A percentile compares a stretch with the other conserved stretches of the same genome.
Evolutionary conservation across 495 filamentous ascomycete genomes (phyloP).

Genomic region (Lasiosphaeria hispida): DNA sequence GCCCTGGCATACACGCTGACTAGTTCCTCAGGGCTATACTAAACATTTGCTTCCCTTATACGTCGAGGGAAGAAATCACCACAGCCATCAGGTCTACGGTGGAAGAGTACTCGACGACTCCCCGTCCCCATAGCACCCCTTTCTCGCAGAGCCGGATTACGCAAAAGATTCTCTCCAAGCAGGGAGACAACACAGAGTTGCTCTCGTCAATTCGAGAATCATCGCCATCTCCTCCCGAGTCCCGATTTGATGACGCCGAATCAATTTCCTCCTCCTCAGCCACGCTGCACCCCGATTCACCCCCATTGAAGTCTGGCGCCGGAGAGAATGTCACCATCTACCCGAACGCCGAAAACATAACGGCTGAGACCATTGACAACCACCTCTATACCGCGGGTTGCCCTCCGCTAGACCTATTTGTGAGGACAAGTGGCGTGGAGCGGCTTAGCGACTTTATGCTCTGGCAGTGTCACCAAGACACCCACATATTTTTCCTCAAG

Average conservation of each 20-base stretch:
- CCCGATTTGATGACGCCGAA: constrained; percentile 44
- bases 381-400: constrained; percentile 81
- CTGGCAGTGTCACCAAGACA: constrained; percentile 93
- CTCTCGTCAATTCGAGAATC: constrained; percentile 45
- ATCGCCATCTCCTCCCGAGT: constrained; percentile 34
- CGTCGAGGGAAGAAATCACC: constrained; percentile 92
- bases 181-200: constrained; percentile 47
- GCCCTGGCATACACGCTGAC: constrained; percentile 20
- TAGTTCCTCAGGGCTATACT: constrained; percentile 60
- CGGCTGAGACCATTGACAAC: constrained; percentile 67
- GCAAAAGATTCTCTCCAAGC: constrained; percentile 69
- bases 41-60: constrained; percentile 97
- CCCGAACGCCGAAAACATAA: constrained; percentile 79
- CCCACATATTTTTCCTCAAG: constrained; percentile 86
- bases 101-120: constrained; percentile 70
- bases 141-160: constrained; percentile 86
- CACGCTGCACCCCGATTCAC: constrained; percentile 43
- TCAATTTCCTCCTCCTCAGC: constrained; percentile 55
- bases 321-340: constrained; percentile 29
- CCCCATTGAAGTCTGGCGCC: constrained; percentile 46
- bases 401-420: constrained; percentile 84
- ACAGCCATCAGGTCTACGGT: constrained; percentile 86
- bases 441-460: constrained; percentile 96
- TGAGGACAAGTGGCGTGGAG: constrained; percentile 89
- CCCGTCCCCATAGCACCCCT: constrained; percentile 57